These are phyloP conservation scores for Radiomyces spectabilis DNA, from an alignment of 192 early-diverging fungal species.

Conservation along the genomic window DNA sequence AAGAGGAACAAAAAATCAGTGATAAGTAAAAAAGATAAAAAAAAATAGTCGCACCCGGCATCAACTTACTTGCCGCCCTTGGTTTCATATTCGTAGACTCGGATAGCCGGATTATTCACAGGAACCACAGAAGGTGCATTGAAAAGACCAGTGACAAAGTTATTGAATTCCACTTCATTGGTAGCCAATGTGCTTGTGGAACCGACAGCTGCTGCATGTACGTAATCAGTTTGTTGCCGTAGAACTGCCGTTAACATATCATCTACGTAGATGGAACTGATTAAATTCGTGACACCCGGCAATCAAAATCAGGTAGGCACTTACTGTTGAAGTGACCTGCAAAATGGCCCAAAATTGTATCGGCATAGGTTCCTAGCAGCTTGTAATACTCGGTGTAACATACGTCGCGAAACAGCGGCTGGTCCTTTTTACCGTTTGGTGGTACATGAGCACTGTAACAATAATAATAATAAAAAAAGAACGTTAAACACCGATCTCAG, in stretches of 20 bases:
- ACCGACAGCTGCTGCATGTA: neutral
- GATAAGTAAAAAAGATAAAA: neutral
- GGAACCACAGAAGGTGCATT: slow-evolving; percentile 36
- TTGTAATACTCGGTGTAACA: slow-evolving; percentile 21
- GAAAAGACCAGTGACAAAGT: slow-evolving; percentile 13
- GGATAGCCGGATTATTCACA: slow-evolving; percentile 26
- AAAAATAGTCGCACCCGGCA: neutral
- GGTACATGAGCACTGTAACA: slow-evolving; percentile 19
- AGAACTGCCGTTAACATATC: slow-evolving; percentile 12
- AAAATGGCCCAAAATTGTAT: slow-evolving; percentile 33
- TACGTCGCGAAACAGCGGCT: slow-evolving; percentile 2
- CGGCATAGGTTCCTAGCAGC: slow-evolving; percentile 24
- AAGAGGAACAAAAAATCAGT: neutral
- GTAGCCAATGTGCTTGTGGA: too few relatives aligned
- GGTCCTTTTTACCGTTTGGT: slow-evolving; percentile 15
- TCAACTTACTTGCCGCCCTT: neutral
- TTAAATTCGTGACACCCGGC: too few relatives aligned
- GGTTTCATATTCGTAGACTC: slow-evolving; percentile 31
- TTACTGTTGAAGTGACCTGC: slow-evolving; percentile 32
- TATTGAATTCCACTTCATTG: too few relatives aligned
- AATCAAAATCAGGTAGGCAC: too few relatives aligned
- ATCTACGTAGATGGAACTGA: too few relatives aligned
- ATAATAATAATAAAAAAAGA: neutral
- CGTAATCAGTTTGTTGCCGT: neutral
- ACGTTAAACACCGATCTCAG: neutral